Base-by-base conservation (phyloP, 164 flowering plant species). In the Vitis cinerea region DNA sequence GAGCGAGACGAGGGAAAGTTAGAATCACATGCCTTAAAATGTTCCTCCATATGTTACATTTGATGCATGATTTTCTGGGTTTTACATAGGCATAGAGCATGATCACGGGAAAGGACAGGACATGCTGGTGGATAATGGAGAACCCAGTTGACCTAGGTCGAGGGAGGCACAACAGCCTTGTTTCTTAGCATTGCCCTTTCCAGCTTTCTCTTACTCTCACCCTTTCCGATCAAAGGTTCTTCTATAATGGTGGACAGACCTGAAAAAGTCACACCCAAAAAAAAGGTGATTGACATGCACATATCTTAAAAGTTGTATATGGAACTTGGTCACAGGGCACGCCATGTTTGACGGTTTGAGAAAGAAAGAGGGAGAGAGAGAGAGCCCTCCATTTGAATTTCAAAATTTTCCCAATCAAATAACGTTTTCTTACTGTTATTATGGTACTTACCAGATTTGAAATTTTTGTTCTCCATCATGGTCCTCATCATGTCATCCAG, bases 231-330 rank as follows among this genome's bases (percentile, higher is more conserved):
- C 67, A 49, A 61, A 58, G 82, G 79, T 67, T 85, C 84, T 78
- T 85, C 88, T 19, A 44, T 5, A 53, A 83, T 83, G 66, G 88
- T 76, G 13, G 85, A 77, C 77, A 85, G 65, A 37, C 85, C 88
- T 85, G 77, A 19, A 74, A 78, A 72, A 8, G 14, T 3, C 10
- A 47, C 53, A 50, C 31, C 4, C 54, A 60, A 57, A 56, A 49
- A 49, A 37, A 37, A 37, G 44, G 50, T 62, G 11, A 61, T 51
- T 10, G 60, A 63, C 51, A 19, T 10, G 19, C 19, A 30, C 13
- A 29, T n/a, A 23, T 68, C 53, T 63, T 12, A 8, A 63, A 63
- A 63, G 48, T 31, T 31, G 4, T 8, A 66, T 12, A 49, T 23
- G 27, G 27, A 23, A 23, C 27, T 23, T 23, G 27, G 27, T 23